phyloP scores from a whole-genome alignment of 176 grass and related monocot species.

The Puya raimondii region DNA sequence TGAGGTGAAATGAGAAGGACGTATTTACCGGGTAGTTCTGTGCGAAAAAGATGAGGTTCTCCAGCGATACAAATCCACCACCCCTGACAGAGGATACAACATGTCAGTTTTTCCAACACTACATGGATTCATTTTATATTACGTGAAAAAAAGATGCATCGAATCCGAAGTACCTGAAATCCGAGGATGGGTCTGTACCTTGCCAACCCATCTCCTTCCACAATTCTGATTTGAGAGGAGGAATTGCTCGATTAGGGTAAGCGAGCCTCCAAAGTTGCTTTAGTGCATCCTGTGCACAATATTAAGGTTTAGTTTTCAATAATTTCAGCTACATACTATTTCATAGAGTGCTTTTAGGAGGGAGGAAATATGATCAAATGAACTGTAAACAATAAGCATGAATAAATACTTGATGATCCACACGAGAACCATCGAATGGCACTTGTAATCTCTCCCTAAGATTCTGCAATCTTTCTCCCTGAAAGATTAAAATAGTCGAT shows the following conservation, averaged over 20 bases:
- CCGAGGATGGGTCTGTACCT: slow-evolving; percentile 85
- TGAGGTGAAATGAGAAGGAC: slow-evolving; percentile 5
- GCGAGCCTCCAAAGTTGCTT: slow-evolving; percentile 83
- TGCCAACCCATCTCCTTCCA: slow-evolving; percentile 99
- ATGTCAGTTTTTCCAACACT: not conserved
- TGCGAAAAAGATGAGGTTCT: slow-evolving; percentile 95
- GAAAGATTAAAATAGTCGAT: slow-evolving; percentile 20
- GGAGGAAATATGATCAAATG: not conserved
- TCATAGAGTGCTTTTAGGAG: not conserved
- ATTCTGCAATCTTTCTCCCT: slow-evolving; percentile 79
- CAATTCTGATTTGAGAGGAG: slow-evolving; percentile 82
- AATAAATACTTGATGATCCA: slow-evolving; percentile 70
- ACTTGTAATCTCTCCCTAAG: slow-evolving; percentile 70
- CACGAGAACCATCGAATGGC: slow-evolving; percentile 65
- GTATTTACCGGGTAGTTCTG: slow-evolving; percentile 61
- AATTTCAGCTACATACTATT: not conserved
- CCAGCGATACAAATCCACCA: slow-evolving; percentile 73
- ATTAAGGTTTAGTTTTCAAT: not conserved
- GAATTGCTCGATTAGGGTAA: slow-evolving; percentile 54
- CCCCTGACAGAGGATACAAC: slow-evolving; percentile 37
- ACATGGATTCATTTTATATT: too few species aligned
- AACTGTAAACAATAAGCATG: not conserved
- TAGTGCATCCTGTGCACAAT: slow-evolving; percentile 56
- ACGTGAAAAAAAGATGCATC: not conserved
- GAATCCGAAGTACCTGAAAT: slow-evolving; percentile 62